Conservation (phyloP, 208 protist species). For the Trypanosoma theileri region DNA sequence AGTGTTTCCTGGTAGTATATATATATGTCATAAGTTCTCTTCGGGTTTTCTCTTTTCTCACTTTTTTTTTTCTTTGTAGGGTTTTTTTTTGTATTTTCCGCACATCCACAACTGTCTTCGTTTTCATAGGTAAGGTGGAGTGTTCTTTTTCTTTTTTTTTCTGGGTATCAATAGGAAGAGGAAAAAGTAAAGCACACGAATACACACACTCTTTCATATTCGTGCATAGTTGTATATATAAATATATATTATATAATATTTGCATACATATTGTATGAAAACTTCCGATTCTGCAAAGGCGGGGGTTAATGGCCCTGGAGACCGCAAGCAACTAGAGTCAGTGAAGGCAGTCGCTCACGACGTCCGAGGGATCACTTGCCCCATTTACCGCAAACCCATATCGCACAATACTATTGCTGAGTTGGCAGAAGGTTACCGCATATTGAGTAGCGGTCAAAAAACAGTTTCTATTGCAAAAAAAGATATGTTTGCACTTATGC, state of each 20-base stretch:
- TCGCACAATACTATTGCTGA: constrained; percentile 97
- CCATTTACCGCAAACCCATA: constrained; percentile 46
- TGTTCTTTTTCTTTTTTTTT: neutral
- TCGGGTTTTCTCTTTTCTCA: neutral
- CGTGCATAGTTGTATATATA: neutral
- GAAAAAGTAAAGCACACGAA: neutral
- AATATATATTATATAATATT: neutral
- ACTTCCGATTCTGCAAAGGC: too few relatives aligned
- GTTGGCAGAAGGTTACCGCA: constrained; percentile 98
- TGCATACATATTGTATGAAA: too few relatives aligned
- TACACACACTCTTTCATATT: neutral
- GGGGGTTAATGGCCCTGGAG: too few relatives aligned
- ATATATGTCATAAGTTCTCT: neutral
- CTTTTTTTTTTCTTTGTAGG: neutral
- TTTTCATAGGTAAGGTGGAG: neutral
- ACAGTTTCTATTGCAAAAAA: constrained; percentile 92
- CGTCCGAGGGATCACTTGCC: constrained; percentile 31
- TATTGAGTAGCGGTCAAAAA: constrained; percentile 96
- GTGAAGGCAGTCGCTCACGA: neutral
- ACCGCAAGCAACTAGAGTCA: too few relatives aligned
- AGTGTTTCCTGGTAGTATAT: constrained; percentile 21
- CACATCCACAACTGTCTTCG: neutral
- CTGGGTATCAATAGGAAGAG: neutral
- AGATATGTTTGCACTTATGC: constrained; percentile 97
- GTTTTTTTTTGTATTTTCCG: constrained; percentile 26